These are phyloP conservation scores for Monilinia polystroma DNA, from an alignment of 2,329 filamentous ascomycete species.

Conservation along the genomic window DNA sequence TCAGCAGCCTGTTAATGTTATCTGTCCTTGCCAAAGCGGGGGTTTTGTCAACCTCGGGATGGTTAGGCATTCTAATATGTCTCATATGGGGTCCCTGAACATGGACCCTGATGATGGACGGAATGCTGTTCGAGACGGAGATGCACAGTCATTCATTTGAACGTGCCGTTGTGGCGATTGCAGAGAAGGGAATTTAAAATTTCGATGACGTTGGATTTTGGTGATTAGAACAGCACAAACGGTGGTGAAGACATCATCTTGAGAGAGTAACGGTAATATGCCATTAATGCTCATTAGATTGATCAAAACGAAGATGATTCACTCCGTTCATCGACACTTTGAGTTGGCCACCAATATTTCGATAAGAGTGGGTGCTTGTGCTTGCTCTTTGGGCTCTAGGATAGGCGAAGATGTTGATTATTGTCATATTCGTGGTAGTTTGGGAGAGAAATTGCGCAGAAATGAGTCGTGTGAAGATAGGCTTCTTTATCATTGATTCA, in stretches of 20 bases:
- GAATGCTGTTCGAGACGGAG: background rate
- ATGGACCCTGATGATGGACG: background rate
- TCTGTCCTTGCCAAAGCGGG: background rate
- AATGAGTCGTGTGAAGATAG: too few species aligned
- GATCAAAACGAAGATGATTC: background rate
- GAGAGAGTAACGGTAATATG: background rate
- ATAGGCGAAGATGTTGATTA: background rate
- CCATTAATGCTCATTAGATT: background rate
- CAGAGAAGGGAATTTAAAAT: too few species aligned
- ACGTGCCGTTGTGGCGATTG: background rate
- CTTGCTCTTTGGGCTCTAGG: background rate
- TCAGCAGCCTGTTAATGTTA: background rate
- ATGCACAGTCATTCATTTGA: background rate
- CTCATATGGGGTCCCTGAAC: background rate
- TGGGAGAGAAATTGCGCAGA: background rate
- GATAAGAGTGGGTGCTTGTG: background rate
- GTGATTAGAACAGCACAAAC: background rate
- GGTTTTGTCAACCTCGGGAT: background rate
- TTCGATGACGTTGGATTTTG: background rate
- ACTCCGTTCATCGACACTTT: background rate
- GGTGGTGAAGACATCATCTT: background rate
- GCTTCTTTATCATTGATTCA: background rate
- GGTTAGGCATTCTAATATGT: constrained; percentile 4
- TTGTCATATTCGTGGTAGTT: background rate
- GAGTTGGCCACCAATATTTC: background rate